Conservation (phyloP, 805 yeast species). For the Lipomyces chichibuensis region DNA sequence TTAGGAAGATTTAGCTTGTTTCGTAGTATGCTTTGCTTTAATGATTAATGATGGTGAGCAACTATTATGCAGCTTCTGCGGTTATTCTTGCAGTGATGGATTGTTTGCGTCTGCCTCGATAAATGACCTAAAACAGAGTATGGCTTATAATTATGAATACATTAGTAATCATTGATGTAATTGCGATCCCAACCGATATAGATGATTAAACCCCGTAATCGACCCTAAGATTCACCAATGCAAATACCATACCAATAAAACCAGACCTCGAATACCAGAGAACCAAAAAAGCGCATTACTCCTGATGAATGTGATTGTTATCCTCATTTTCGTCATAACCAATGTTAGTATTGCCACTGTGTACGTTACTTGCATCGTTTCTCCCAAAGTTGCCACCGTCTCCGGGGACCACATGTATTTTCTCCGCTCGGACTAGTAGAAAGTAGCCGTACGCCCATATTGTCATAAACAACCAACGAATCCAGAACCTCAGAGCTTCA, state of each 20-base stretch:
- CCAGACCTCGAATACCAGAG: not conserved
- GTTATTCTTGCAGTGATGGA: too few relatives aligned
- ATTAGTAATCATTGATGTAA: not conserved
- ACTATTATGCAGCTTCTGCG: not conserved
- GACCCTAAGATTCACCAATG: not conserved
- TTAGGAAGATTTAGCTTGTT: not conserved
- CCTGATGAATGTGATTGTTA: not conserved
- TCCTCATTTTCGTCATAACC: not conserved
- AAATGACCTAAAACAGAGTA: not conserved
- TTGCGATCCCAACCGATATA: not conserved
- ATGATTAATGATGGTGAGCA: not conserved
- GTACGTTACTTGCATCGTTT: not conserved
- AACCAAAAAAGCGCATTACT: not conserved
- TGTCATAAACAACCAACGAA: conserved; percentile 3
- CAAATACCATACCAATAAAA: not conserved
- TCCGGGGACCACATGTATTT: not conserved
- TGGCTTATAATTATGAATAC: not conserved
- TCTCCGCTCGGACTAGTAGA: not conserved
- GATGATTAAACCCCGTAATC: not conserved
- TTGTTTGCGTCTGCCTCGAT: not conserved
- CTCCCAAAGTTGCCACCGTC: not conserved
- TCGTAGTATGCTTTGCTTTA: not conserved
- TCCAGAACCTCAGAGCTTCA: conserved; percentile 4
- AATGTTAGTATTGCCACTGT: not conserved
- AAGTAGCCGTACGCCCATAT: conserved; percentile 1